Conservation (phyloP, 1,284 basidiomycete genomes). For the Cryptococcus sp. region DNA sequence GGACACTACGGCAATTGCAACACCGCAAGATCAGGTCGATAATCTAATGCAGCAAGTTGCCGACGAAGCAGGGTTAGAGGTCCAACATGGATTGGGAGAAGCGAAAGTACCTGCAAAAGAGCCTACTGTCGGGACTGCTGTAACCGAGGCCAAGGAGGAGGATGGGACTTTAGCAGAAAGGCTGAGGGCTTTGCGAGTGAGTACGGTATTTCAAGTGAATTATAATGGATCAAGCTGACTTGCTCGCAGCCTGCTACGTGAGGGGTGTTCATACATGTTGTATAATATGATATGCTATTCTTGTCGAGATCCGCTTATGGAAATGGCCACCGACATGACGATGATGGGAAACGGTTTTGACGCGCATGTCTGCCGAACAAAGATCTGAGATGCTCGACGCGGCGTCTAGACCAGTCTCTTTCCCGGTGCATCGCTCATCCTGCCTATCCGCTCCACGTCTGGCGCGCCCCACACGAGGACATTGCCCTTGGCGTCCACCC, state of each 20-base stretch:
- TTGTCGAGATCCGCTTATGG: neutral
- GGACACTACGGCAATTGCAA: slow-evolving; percentile 86
- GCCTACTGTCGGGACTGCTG: slow-evolving; percentile 42
- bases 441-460: slow-evolving; percentile 22
- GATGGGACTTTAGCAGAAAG: slow-evolving; percentile 44
- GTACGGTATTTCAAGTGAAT: slow-evolving; percentile 22
- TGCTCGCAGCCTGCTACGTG: slow-evolving; percentile 14
- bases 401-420: slow-evolving; percentile 15
- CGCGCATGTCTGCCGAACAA: too few relatives aligned
- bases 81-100: slow-evolving; percentile 81
- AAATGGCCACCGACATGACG: too few relatives aligned
- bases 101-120: slow-evolving; percentile 59
- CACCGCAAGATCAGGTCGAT: slow-evolving; percentile 97
- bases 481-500: slow-evolving; percentile 25
- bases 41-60: slow-evolving; percentile 88
- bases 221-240: neutral
- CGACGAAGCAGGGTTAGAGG: slow-evolving; percentile 94
- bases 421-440: slow-evolving; percentile 8
- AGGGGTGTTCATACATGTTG: slow-evolving; percentile 12
- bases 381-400: too few relatives aligned
- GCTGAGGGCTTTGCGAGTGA: slow-evolving; percentile 45
- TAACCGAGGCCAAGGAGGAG: slow-evolving; percentile 54
- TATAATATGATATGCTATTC: slow-evolving; percentile 11
- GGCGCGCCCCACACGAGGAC: slow-evolving; percentile 25
- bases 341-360: too few relatives aligned